Conservation (phyloP, 2,329 filamentous ascomycete species). For the Epichloe sibirici region DNA sequence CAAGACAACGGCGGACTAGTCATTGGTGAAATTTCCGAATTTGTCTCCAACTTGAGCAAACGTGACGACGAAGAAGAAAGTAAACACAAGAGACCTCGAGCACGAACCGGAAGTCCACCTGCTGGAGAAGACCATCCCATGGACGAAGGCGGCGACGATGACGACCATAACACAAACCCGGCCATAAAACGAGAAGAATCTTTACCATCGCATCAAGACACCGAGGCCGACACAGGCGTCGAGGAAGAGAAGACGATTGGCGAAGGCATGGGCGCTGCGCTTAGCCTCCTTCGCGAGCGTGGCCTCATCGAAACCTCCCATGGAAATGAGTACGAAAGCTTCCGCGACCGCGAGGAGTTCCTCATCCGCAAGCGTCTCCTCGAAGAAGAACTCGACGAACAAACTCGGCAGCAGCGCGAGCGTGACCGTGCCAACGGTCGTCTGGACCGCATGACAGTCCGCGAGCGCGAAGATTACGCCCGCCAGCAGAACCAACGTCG, state of each 20-base stretch:
- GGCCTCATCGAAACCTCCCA: slow-evolving; percentile 60
- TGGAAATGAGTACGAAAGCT: slow-evolving; percentile 52
- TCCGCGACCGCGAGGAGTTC: slow-evolving; percentile 66
- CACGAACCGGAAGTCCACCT: slow-evolving; percentile 14
- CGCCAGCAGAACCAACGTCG: slow-evolving; percentile 79
- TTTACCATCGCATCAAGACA: background rate
- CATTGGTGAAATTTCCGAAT: slow-evolving; percentile 94
- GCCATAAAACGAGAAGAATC: slow-evolving; percentile 14
- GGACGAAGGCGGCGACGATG: slow-evolving; percentile 18
- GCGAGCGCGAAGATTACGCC: slow-evolving; percentile 81
- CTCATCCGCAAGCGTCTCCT: slow-evolving; percentile 59
- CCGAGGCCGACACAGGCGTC: slow-evolving; percentile 5
- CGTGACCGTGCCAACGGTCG: slow-evolving; percentile 73
- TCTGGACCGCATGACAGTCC: slow-evolving; percentile 78
- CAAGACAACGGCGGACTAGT: slow-evolving; percentile 50
- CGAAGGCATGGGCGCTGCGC: slow-evolving; percentile 71
- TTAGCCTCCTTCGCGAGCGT: slow-evolving; percentile 74
- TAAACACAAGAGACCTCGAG: slow-evolving; percentile 32
- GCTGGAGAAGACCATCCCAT: slow-evolving; percentile 13
- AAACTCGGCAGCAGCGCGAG: slow-evolving; percentile 72
- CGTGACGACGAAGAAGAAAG: slow-evolving; percentile 43
- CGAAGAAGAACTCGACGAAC: slow-evolving; percentile 67
- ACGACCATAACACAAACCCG: slow-evolving; percentile 6
- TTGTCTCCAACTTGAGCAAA: slow-evolving; percentile 74
- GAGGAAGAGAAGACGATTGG: slow-evolving; percentile 28